Evolutionary conservation across 2,329 filamentous ascomycete species (phyloP), one percentile per base, ranked within the genome.

Genomic region (Colletotrichum sidae): DNA sequence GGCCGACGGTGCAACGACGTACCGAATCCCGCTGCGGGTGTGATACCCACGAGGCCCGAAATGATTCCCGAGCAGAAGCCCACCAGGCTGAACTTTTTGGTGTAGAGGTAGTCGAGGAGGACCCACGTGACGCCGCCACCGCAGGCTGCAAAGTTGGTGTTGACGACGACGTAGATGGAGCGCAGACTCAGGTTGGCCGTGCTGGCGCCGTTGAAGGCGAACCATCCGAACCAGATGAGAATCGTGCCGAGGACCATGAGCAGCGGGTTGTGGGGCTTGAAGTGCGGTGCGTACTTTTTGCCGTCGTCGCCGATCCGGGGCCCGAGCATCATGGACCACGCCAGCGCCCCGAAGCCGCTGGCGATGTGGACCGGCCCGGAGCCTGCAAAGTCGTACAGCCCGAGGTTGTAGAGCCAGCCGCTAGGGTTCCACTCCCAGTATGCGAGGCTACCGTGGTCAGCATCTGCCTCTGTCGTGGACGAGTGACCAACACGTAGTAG

Each of bases 41-140:
- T 96, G 59, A 96, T 96, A 70, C 93, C 92, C 41, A 97, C 94
- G 25, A 97, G 88, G 56, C 93, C 92, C 35, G 92, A 91, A 75
- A 97, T 94, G 70, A 89, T 90, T 67, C 94, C 94, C 44, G 93
- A 96, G 84, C 93, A 96, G 91, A 94, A 94, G 0, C 83, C 84
- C 4, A 86, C 78, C 55, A 86, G 78, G 51, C 79, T 83, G 72
- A 85, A 86, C 69, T 81, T 81, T 15, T 75, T 70, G 44, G 74
- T 80, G 68, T 83, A 77, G 46, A 82, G 60, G 66, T 86, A 86
- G 50, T 87, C 85, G 0, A 87, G 79, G 2, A 85, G 58, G 0
- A 80, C 80, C 84, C 85, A 88, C 6, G 80, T 80, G 3, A 88
- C 73, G 2, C 81, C 83, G 3, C 85, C 86, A 3, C 81, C 84